Evolutionary conservation across 2,329 filamentous ascomycete species (phyloP).

Genomic region (Leptographium galeiforme): DNA sequence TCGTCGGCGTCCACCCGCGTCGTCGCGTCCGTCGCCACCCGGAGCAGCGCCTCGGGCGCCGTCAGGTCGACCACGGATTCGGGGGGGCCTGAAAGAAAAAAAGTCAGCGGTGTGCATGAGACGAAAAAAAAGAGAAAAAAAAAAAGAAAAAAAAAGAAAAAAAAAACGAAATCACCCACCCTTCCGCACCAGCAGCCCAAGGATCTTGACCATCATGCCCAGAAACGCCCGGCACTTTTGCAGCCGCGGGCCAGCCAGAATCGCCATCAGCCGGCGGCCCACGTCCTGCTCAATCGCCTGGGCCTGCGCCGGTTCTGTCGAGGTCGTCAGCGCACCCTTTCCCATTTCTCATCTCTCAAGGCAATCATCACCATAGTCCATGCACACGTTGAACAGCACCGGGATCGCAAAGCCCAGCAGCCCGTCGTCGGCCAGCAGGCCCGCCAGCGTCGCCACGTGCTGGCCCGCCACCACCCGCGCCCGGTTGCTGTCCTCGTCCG

Average conservation of each 20-base stretch:
- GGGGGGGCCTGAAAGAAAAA: constrained; percentile 28
- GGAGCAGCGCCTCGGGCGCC: constrained; percentile 28
- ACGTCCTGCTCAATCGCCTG: constrained; percentile 39
- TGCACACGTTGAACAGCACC: constrained; percentile 48
- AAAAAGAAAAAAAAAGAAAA: not conserved
- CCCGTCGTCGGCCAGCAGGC: constrained; percentile 31
- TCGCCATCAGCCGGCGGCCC: constrained; percentile 32
- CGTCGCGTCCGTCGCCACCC: constrained; percentile 28
- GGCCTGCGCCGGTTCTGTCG: constrained; percentile 40
- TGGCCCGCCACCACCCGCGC: constrained; percentile 37
- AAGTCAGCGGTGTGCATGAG: not conserved
- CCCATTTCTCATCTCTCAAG: too few species aligned
- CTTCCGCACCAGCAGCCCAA: constrained; percentile 39
- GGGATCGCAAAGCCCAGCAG: constrained; percentile 40
- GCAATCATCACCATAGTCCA: constrained; percentile 45
- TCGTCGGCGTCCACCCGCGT: constrained; percentile 35
- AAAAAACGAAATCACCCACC: constrained; percentile 18
- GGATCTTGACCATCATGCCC: constrained; percentile 41
- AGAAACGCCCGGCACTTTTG: constrained; percentile 28
- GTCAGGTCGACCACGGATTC: constrained; percentile 28
- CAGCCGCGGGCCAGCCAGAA: constrained; percentile 33
- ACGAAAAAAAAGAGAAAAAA: not conserved
- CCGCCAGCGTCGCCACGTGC: constrained; percentile 32
- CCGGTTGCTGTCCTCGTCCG: constrained; percentile 50
- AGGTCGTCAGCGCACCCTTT: too few species aligned